These are phyloP conservation scores for Thuidium tamariscinum DNA, from an alignment of 225 moss, liverwort and hornwort species.

Conservation along the genomic window DNA sequence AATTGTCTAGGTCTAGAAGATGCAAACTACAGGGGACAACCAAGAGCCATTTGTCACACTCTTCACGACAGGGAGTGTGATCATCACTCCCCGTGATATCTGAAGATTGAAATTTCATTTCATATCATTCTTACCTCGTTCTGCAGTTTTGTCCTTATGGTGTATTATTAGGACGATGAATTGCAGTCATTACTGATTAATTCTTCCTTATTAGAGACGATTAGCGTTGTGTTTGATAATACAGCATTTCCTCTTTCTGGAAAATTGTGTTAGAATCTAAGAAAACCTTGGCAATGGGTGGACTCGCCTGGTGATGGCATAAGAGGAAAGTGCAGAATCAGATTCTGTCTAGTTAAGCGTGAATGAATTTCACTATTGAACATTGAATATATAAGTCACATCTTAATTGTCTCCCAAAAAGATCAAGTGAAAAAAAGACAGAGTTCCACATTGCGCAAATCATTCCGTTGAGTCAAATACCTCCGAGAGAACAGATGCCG, in stretches of 20 bases:
- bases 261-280: neutral
- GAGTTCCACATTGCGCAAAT: neutral
- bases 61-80: neutral
- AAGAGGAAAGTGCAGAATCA: neutral
- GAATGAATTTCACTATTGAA: neutral
- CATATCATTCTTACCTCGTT: neutral
- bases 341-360: neutral
- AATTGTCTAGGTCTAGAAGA: neutral
- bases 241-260: neutral
- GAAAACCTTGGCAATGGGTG: neutral
- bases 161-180: neutral
- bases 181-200: neutral
- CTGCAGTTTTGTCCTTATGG: neutral
- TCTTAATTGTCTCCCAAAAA: neutral
- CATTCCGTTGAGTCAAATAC: slow-evolving; percentile 9
- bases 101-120: neutral
- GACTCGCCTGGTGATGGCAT: neutral
- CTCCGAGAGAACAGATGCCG: slow-evolving; percentile 56
- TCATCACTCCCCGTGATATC: neutral
- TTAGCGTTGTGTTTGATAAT: neutral
- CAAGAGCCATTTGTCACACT: neutral
- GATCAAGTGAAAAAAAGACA: neutral
- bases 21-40: neutral
- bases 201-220: neutral
- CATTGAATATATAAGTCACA: neutral